A percentile compares a stretch with the other conserved stretches of the same genome.
Evolutionary conservation across 495 filamentous ascomycete genomes (phyloP).

Genomic region (Glonium stellatum): DNA sequence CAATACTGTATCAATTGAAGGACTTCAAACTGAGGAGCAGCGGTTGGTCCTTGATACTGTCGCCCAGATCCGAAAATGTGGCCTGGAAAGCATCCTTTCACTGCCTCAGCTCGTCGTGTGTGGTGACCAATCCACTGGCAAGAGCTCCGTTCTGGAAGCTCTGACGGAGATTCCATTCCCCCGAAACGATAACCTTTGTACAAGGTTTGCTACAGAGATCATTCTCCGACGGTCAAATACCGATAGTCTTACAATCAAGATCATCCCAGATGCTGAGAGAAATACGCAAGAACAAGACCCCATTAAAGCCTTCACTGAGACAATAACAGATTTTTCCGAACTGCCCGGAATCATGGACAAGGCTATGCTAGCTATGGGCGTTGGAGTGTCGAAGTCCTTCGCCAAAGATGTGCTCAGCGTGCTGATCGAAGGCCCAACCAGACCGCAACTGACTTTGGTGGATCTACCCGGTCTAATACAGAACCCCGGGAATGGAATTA

Average conservation of each 20-base stretch:
- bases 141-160: slow-evolving; percentile 31
- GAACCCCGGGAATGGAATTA: slow-evolving; percentile 12
- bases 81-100: slow-evolving; percentile 24
- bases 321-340: background rate
- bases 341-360: background rate
- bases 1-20: background rate
- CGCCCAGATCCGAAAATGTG: slow-evolving; percentile 33
- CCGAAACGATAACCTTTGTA: slow-evolving; percentile 54
- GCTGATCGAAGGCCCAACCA: slow-evolving; percentile 50
- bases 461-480: slow-evolving; percentile 28
- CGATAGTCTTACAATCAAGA: slow-evolving; percentile 15
- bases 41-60: slow-evolving; percentile 33
- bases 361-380: slow-evolving; percentile 7
- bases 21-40: slow-evolving; percentile 26
- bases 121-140: background rate
- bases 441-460: slow-evolving; percentile 43
- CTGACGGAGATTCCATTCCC: slow-evolving; percentile 65
- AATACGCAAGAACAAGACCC: slow-evolving; percentile 12
- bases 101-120: slow-evolving; percentile 13
- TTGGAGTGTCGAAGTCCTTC: slow-evolving; percentile 34
- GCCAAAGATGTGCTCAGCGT: slow-evolving; percentile 56
- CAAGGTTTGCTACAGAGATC: slow-evolving; percentile 61
- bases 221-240: slow-evolving; percentile 37
- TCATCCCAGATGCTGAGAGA: slow-evolving; percentile 30
- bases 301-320: slow-evolving; percentile 3